A percentile compares a stretch with the other conserved stretches of the same genome.
phyloP scores from a whole-genome alignment of 202 grass and related monocot genomes.

The Setaria italica region DNA sequence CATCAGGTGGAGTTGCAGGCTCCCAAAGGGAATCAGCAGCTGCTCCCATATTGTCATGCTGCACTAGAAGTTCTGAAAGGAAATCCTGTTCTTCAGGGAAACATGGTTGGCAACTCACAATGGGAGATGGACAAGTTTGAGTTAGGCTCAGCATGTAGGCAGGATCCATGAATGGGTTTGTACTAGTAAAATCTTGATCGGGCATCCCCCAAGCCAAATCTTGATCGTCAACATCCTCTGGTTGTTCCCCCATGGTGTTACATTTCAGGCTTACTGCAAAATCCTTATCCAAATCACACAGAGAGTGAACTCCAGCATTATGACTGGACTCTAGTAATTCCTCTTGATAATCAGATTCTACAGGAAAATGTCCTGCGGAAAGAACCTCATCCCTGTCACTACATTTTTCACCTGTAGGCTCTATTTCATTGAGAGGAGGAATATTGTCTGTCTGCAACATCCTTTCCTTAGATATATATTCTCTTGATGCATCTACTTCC shows the following conservation, averaged over 20 bases:
- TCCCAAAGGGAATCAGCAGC: slow-evolving; percentile 69
- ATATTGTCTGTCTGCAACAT: slow-evolving; percentile 32
- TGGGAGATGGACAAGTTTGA: slow-evolving; percentile 39
- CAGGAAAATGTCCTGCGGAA: slow-evolving; percentile 30
- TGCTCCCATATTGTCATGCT: slow-evolving; percentile 43
- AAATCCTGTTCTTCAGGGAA: slow-evolving; percentile 59
- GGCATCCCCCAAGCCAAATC: slow-evolving; percentile 34
- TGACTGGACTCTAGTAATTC: slow-evolving; percentile 40
- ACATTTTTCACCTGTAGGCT: slow-evolving; percentile 45
- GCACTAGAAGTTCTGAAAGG: slow-evolving; percentile 57
- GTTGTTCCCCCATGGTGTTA: slow-evolving; percentile 39
- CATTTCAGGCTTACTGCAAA: slow-evolving; percentile 36
- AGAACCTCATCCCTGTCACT: slow-evolving; percentile 41
- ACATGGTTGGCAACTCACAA: slow-evolving; percentile 37
- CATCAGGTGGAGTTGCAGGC: slow-evolving; percentile 65
- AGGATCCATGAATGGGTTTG: slow-evolving; percentile 59
- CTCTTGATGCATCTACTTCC: slow-evolving; percentile 57
- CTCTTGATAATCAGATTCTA: slow-evolving; percentile 48
- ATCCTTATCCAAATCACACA: slow-evolving; percentile 39
- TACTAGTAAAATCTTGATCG: slow-evolving; percentile 56
- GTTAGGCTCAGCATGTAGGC: slow-evolving; percentile 32
- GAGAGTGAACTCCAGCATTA: slow-evolving; percentile 38
- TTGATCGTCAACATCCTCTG: slow-evolving; percentile 32
- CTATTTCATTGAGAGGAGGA: slow-evolving; percentile 26
- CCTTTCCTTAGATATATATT: slow-evolving; percentile 50